A percentile compares a stretch with the other conserved stretches of the same genome.
These are phyloP conservation scores for Podosphaera aphanis DNA, from an alignment of 2,329 filamentous ascomycete species.

Conservation along the genomic window DNA sequence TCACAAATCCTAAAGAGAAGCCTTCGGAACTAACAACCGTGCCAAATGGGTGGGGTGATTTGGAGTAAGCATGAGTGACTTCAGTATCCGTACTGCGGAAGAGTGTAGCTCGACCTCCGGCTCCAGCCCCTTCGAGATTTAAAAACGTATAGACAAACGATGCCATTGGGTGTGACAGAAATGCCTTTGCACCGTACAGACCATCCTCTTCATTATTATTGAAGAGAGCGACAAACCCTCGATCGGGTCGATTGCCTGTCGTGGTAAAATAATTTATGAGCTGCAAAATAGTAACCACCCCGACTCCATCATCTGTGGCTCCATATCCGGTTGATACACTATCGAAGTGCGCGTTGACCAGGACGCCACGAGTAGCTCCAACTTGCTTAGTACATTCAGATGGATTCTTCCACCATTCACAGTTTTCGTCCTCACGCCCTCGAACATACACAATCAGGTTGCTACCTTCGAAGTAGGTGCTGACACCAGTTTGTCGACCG, in stretches of 20 bases:
- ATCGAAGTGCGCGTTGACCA: slow-evolving; percentile 83
- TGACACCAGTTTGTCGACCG: slow-evolving; percentile 17
- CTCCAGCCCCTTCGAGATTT: slow-evolving; percentile 86
- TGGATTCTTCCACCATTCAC: slow-evolving; percentile 45
- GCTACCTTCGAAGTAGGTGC: slow-evolving; percentile 71
- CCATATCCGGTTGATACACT: slow-evolving; percentile 81
- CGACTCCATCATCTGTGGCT: slow-evolving; percentile 82
- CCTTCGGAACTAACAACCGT: slow-evolving; percentile 63
- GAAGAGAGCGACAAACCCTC: slow-evolving; percentile 62
- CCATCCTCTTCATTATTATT: slow-evolving; percentile 96
- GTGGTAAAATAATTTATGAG: slow-evolving; percentile 68
- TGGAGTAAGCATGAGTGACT: slow-evolving; percentile 56
- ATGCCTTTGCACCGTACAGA: slow-evolving; percentile 66
- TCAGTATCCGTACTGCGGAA: slow-evolving; percentile 78
- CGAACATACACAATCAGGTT: slow-evolving; percentile 86
- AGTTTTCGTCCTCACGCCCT: slow-evolving; percentile 49
- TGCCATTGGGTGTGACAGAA: slow-evolving; percentile 60
- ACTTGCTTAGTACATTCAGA: slow-evolving; percentile 20
- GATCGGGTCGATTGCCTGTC: slow-evolving; percentile 44
- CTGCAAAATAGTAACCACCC: slow-evolving; percentile 67
- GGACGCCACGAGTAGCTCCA: slow-evolving; percentile 46
- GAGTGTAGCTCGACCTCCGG: slow-evolving; percentile 65
- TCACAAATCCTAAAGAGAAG: slow-evolving; percentile 55
- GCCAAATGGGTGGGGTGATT: slow-evolving; percentile 54
- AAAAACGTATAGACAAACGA: slow-evolving; percentile 69